phyloP scores from a whole-genome alignment of 2,329 filamentous ascomycete genomes.

The Aureobasidium sp. region DNA sequence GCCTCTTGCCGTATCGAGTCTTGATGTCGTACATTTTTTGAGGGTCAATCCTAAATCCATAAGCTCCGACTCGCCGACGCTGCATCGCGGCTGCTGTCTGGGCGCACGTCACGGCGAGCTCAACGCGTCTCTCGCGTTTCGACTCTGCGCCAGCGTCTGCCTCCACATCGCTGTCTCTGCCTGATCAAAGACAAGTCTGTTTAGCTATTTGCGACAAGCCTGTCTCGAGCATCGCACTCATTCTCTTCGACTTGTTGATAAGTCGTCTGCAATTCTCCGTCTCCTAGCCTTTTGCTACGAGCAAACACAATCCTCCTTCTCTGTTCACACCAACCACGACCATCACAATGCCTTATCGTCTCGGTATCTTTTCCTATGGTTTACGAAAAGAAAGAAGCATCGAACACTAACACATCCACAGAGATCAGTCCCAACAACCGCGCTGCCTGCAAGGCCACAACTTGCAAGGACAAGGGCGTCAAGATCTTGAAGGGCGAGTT shows the following conservation, averaged over 20 bases:
- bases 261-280: not conserved
- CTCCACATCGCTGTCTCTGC: not conserved
- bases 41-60: not conserved
- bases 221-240: not conserved
- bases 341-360: conserved; percentile 8
- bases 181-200: not conserved
- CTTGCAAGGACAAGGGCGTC: conserved; percentile 61
- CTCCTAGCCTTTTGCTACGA: not conserved
- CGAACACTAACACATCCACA: conserved; percentile 31
- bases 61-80: not conserved
- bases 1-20: conserved; percentile 6
- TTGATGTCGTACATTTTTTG: conserved; percentile 13
- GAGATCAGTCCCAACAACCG: conserved; percentile 65
- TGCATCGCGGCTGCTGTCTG: not conserved
- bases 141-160: not conserved
- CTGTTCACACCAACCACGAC: not conserved
- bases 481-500: conserved; percentile 78
- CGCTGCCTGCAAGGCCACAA: conserved; percentile 63
- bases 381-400: not conserved
- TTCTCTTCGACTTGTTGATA: not conserved
- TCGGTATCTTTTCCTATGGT: not conserved
- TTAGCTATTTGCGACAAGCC: not conserved
- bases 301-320: not conserved
- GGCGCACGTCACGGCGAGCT: not conserved
- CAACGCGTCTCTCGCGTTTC: conserved; percentile 8